phyloP scores from a whole-genome alignment of 2,329 filamentous ascomycete species.

The Fusarium aywerte region DNA sequence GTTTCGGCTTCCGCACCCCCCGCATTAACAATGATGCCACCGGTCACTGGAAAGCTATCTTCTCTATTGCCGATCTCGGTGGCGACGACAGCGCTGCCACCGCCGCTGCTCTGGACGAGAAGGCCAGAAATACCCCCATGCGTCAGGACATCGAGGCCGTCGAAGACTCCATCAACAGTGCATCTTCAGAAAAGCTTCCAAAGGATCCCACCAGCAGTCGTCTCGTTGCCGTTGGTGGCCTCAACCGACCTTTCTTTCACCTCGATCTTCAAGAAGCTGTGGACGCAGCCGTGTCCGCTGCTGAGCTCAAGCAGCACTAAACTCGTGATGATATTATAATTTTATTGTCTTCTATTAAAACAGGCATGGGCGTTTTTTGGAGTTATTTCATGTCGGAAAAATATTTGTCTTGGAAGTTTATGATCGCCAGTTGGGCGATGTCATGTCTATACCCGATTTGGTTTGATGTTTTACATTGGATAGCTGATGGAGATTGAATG shows the following conservation, averaged over 20 bases:
- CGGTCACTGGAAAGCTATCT: conserved; percentile 76
- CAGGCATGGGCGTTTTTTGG: not conserved
- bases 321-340: not conserved
- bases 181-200: conserved; percentile 45
- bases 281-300: conserved; percentile 56
- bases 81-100: conserved; percentile 71
- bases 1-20: conserved; percentile 60
- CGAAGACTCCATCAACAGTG: conserved; percentile 40
- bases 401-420: conserved; percentile 1
- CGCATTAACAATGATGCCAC: conserved; percentile 39
- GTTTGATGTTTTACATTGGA: conserved; percentile 18
- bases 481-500: not conserved
- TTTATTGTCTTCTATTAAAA: not conserved
- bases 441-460: conserved; percentile 30
- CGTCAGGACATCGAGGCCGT: conserved; percentile 47
- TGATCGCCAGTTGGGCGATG: conserved; percentile 25
- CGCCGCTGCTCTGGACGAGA: conserved; percentile 71
- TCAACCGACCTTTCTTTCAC: conserved; percentile 65
- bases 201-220: conserved; percentile 46
- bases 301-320: conserved; percentile 47
- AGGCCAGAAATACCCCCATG: conserved; percentile 45
- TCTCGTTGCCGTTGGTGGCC: conserved; percentile 55
- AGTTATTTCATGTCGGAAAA: not conserved
- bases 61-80: conserved; percentile 89
- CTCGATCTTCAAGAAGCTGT: conserved; percentile 62